Evolutionary conservation across 1,139 yeast species (phyloP).

Genomic region (Yueomyces sp.): DNA sequence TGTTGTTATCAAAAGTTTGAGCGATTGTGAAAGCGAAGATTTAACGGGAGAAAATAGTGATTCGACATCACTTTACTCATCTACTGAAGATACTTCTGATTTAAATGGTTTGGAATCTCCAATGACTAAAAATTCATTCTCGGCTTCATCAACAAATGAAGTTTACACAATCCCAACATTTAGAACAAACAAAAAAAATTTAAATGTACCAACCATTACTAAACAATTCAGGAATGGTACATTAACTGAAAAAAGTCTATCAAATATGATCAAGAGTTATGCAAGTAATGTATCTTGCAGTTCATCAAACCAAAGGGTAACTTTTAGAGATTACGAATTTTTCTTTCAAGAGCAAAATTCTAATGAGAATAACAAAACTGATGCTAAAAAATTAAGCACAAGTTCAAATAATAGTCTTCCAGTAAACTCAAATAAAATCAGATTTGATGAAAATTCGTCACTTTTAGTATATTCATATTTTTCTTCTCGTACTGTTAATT

Average conservation of each 20-base stretch:
- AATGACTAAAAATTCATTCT: not conserved
- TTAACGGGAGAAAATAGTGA: not conserved
- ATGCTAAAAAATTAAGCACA: not conserved
- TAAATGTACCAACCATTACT: not conserved
- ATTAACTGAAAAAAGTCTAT: not conserved
- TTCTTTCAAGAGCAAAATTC: not conserved
- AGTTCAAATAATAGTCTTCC: not conserved
- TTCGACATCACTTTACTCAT: constrained; percentile 3
- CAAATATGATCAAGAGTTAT: no score
- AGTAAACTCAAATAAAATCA: not conserved
- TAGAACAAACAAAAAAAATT: not conserved
- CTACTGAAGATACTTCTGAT: constrained; percentile 11
- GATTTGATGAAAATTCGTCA: not conserved
- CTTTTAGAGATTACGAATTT: not conserved
- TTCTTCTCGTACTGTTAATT: not conserved
- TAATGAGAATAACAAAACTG: not conserved
- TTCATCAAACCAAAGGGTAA: not conserved
- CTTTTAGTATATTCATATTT: not conserved
- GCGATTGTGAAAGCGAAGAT: no score
- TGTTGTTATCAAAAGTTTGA: no score
- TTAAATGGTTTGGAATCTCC: no score
- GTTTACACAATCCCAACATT: not conserved
- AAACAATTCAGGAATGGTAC: not conserved
- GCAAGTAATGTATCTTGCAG: no score
- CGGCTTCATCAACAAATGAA: not conserved